Percentiles rank a stretch among this genome's conserved stretches.
phyloP scores from a whole-genome alignment of 257 asterid genomes.

The Sherardia arvensis region DNA sequence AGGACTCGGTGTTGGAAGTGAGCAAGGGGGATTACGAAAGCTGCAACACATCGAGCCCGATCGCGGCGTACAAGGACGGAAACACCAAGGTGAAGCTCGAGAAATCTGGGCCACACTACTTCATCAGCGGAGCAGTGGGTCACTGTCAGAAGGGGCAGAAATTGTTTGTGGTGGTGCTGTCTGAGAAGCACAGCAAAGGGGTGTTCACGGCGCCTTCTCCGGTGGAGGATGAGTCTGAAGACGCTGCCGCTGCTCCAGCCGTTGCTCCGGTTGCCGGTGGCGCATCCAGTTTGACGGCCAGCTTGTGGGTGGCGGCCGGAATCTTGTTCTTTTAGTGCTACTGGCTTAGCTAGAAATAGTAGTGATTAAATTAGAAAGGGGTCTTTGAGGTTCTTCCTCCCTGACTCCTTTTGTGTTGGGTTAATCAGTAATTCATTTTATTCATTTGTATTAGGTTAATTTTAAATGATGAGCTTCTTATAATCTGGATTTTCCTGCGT shows the following conservation, averaged over 20 bases:
- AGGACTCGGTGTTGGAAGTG: constrained; percentile 65
- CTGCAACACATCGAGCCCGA: constrained; percentile 64
- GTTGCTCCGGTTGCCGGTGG: constrained; percentile 39
- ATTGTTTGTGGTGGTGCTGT: constrained; percentile 53
- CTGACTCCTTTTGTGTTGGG: not conserved
- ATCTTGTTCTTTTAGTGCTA: not conserved
- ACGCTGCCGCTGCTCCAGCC: constrained; percentile 21
- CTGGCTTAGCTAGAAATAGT: not conserved
- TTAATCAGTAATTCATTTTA: not conserved
- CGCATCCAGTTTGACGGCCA: constrained; percentile 22
- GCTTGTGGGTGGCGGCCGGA: constrained; percentile 22
- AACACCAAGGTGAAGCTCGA: constrained; percentile 41
- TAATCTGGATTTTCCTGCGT: not conserved
- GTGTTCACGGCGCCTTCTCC: constrained; percentile 57
- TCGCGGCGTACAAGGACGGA: constrained; percentile 42
- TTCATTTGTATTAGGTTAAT: not conserved
- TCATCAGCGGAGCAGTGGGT: constrained; percentile 64
- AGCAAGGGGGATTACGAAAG: constrained; percentile 42
- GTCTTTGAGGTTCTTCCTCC: not conserved
- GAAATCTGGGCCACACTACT: constrained; percentile 61
- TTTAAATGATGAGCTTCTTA: not conserved
- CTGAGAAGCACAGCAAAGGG: constrained; percentile 37
- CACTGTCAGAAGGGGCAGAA: constrained; percentile 73
- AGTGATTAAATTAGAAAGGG: not conserved
- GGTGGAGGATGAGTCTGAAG: constrained; percentile 27